These are phyloP conservation scores for Didymellaceae sp. DNA, from an alignment of 2,329 filamentous ascomycete genomes.

Conservation along the genomic window DNA sequence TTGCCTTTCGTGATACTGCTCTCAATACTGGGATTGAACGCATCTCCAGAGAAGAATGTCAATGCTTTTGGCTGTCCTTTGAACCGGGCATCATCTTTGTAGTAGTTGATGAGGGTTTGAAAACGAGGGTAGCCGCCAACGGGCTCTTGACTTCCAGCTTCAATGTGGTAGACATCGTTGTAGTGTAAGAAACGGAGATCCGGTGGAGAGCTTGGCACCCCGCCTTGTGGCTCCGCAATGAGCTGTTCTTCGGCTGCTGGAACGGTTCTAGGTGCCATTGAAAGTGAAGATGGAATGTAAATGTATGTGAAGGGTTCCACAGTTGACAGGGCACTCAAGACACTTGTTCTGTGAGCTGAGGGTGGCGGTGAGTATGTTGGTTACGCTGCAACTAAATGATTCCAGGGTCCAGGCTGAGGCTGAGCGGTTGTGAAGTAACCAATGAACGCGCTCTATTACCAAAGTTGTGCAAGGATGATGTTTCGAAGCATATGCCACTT, in stretches of 20 bases:
- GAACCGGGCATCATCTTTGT: constrained; percentile 68
- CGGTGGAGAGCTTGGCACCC: constrained; percentile 58
- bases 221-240: constrained; percentile 53
- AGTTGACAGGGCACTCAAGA: neutral
- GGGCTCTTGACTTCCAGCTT: constrained; percentile 76
- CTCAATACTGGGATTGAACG: constrained; percentile 89
- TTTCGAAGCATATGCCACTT: constrained; percentile 12
- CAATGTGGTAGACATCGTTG: constrained; percentile 94
- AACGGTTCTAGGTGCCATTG: constrained; percentile 36
- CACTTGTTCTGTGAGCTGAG: constrained; percentile 23
- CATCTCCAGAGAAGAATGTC: constrained; percentile 89
- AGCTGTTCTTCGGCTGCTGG: constrained; percentile 43
- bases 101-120: constrained; percentile 77
- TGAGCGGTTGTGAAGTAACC: constrained; percentile 19
- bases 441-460: constrained; percentile 30
- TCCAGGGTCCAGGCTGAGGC: constrained; percentile 38
- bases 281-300: constrained; percentile 3
- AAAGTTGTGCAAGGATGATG: constrained; percentile 25
- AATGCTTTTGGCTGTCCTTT: constrained; percentile 69
- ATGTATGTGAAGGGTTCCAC: neutral
- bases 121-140: constrained; percentile 83
- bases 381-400: constrained; percentile 22
- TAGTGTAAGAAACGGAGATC: constrained; percentile 86
- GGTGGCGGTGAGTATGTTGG: constrained; percentile 32
- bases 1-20: constrained; percentile 85